Evolutionary conservation across 179 eudicot species (phyloP).

Genomic region (Actinidia chinensis): DNA sequence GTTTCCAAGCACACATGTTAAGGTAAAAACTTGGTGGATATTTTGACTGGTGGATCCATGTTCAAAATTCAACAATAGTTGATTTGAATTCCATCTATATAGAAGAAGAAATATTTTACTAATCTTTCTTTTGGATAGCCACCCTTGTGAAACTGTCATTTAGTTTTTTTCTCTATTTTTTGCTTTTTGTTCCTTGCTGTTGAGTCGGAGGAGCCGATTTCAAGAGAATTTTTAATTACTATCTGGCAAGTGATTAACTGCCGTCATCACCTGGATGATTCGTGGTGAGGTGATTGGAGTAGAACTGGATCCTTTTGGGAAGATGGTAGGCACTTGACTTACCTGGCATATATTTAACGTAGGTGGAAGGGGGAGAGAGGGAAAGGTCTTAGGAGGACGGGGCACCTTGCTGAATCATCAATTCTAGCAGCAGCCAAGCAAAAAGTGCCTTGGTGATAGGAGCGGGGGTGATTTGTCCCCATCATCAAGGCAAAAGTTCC

Average conservation of each 20-base stretch:
- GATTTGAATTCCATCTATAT: not conserved
- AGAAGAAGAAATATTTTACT: not conserved
- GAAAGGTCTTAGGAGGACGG: not conserved
- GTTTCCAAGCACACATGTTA: constrained; percentile 46
- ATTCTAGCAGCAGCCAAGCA: too few species aligned
- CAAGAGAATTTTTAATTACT: not conserved
- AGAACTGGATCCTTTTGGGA: not conserved
- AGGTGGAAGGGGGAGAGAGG: not conserved
- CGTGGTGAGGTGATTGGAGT: not conserved
- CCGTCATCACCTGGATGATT: not conserved
- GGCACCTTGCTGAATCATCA: too few species aligned
- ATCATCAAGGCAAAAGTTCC: too few species aligned
- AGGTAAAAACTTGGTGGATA: constrained; percentile 24
- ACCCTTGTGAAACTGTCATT: not conserved
- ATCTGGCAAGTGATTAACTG: not conserved
- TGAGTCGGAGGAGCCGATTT: not conserved
- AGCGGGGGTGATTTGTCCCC: too few species aligned
- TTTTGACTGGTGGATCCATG: not conserved
- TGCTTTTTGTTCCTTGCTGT: not conserved
- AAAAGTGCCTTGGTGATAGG: too few species aligned
- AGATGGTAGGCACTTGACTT: not conserved
- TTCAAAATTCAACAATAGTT: not conserved
- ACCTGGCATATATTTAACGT: not conserved
- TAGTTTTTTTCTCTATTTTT: not conserved
- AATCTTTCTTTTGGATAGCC: not conserved